Percentiles rank a stretch among this genome's conserved stretches.
Conservation (phyloP, 2,329 filamentous ascomycete genomes). For the Colletotrichum scovillei region DNA sequence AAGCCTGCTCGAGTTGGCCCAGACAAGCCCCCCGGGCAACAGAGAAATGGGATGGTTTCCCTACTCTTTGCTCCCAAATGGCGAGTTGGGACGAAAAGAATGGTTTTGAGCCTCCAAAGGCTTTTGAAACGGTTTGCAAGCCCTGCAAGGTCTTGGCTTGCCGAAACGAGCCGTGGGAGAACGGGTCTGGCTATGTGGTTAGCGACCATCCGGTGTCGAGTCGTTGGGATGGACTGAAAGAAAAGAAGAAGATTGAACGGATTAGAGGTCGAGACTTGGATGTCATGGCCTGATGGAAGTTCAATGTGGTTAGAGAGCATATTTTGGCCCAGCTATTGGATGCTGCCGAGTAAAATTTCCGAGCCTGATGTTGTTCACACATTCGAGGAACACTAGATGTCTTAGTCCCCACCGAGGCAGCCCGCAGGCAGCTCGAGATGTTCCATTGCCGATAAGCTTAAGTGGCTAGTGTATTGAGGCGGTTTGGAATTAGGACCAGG, state of each 20-base stretch:
- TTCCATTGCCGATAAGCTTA: slow-evolving; percentile 31
- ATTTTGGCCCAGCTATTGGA: slow-evolving; percentile 22
- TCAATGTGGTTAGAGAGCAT: slow-evolving; percentile 13
- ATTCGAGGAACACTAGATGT: slow-evolving; percentile 1
- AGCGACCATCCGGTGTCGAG: slow-evolving; percentile 22
- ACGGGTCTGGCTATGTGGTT: background rate
- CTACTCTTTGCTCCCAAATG: background rate
- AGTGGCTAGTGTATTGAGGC: slow-evolving; percentile 25
- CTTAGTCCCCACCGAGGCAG: background rate
- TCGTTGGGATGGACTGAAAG: slow-evolving; percentile 8
- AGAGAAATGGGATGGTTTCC: background rate
- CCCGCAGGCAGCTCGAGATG: background rate
- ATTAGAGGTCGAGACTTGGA: background rate
- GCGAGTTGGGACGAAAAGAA: slow-evolving; percentile 2
- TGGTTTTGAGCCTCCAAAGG: slow-evolving; percentile 5
- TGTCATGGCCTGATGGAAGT: background rate
- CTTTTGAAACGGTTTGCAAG: slow-evolving; percentile 27
- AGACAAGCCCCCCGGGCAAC: background rate
- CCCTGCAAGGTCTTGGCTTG: slow-evolving; percentile 28
- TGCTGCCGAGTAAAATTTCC: background rate
- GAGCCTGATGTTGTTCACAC: slow-evolving; percentile 8
- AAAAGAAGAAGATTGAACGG: background rate
- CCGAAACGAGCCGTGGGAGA: slow-evolving; percentile 7
- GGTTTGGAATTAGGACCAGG: slow-evolving; percentile 7
- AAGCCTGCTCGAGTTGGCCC: slow-evolving; percentile 11